Conservation (phyloP, 1,284 basidiomycete species). For the Stygiomarasmius scandens region DNA sequence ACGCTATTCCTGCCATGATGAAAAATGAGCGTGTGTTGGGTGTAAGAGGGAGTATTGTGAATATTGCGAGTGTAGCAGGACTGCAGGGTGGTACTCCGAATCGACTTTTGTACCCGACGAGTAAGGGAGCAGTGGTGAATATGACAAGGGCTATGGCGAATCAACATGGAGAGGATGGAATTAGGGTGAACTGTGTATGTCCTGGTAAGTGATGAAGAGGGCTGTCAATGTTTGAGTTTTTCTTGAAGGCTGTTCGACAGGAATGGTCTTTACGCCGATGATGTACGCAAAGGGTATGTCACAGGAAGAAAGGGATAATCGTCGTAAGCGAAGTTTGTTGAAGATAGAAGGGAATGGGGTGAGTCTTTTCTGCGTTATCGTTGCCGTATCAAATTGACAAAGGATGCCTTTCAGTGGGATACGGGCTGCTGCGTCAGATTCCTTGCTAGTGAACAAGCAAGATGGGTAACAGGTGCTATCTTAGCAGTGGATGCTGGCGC, state of each 20-base stretch:
- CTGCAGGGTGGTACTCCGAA: slow-evolving; percentile 36
- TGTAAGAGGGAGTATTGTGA: slow-evolving; percentile 36
- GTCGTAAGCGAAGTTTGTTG: slow-evolving; percentile 34
- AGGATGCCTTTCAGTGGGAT: slow-evolving; percentile 30
- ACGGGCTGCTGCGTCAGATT: slow-evolving; percentile 38
- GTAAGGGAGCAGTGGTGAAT: slow-evolving; percentile 42
- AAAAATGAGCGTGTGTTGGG: slow-evolving; percentile 27
- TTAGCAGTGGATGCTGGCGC: slow-evolving; percentile 43
- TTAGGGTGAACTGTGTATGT: slow-evolving; percentile 43
- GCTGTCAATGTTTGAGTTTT: too few species aligned
- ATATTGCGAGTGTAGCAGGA: slow-evolving; percentile 37
- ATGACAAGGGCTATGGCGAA: slow-evolving; percentile 44
- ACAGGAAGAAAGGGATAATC: slow-evolving; percentile 34
- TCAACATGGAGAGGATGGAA: slow-evolving; percentile 38
- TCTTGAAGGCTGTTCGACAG: too few species aligned
- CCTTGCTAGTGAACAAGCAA: slow-evolving; percentile 39
- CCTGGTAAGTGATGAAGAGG: slow-evolving; percentile 28
- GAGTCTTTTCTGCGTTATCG: background rate
- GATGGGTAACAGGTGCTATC: slow-evolving; percentile 43
- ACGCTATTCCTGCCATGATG: slow-evolving; percentile 39
- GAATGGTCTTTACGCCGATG: slow-evolving; percentile 41
- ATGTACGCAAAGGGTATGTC: slow-evolving; percentile 35
- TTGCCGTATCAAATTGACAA: too few species aligned
- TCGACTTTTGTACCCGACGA: slow-evolving; percentile 39
- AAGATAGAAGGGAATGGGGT: slow-evolving; percentile 40